Percentiles rank a stretch among this genome's conserved stretches.
phyloP scores from a whole-genome alignment of 345 rosid genomes.

The Carallia brachiata region DNA sequence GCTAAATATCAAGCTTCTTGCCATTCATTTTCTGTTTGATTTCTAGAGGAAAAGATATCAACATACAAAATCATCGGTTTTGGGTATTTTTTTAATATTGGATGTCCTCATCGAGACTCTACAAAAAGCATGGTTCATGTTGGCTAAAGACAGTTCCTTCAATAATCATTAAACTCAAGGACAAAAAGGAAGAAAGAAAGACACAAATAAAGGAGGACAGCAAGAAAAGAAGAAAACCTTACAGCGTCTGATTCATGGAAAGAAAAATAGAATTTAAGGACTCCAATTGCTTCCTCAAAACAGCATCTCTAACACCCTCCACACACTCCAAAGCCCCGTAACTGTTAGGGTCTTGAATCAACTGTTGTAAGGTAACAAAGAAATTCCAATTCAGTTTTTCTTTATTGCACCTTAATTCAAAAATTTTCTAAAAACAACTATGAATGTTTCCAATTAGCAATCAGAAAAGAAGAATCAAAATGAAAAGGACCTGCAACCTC shows the following conservation, averaged over 20 bases:
- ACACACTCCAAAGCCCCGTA: conserved; percentile 54
- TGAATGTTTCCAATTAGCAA: not conserved
- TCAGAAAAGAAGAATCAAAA: conserved; percentile 1
- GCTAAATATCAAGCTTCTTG: too few relatives aligned
- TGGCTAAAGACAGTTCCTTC: not conserved
- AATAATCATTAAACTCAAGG: not conserved
- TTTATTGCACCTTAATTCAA: not conserved
- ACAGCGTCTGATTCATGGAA: conserved; percentile 59
- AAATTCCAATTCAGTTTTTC: not conserved
- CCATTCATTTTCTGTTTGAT: too few relatives aligned
- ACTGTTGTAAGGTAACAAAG: conserved; percentile 26
- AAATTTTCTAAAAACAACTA: not conserved
- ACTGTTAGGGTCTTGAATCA: conserved; percentile 46
- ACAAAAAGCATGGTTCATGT: not conserved
- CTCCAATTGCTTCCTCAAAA: conserved; percentile 68
- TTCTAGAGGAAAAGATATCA: too few relatives aligned
- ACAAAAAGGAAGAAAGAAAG: not conserved
- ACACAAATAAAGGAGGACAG: not conserved
- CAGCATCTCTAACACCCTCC: conserved; percentile 50
- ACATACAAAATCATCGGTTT: too few relatives aligned
- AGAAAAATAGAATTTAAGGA: conserved; percentile 52
- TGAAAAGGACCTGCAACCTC: conserved; percentile 47
- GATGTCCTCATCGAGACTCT: too few relatives aligned
- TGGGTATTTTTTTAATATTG: too few relatives aligned
- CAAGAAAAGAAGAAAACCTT: conserved; percentile 19